Base-by-base conservation (phyloP, 148 eudicot genomes). In the Camellia lanceoleosa region DNA sequence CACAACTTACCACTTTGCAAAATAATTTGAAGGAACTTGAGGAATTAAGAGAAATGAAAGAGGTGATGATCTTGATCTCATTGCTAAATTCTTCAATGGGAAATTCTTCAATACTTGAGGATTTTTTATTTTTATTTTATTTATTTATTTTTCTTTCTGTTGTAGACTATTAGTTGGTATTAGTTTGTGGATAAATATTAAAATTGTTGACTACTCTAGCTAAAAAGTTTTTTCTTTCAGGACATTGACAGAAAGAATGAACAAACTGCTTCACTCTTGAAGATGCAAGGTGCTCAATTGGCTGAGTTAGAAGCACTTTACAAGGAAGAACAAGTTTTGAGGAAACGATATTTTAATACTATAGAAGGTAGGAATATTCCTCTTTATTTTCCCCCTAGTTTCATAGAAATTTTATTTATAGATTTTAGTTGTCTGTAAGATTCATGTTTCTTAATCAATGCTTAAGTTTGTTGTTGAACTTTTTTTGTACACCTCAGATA, bases 191-290 rank as follows among this genome's bases (percentile, higher is more conserved):
- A 20, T 10, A 46, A 79, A 54, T 75, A 75, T 72, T 59, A 38
- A 18, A 30, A 16, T 60, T 52, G 52, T 64, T 74, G 49, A n/a
- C 15, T 15, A 9, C 65, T 38, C 7, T 77, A 54, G 58, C 80
- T 59, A 49, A 80, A 64, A 80, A 38, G 20, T 54, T 80, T 23
- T 72, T 80, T 47, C 56, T 81, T 87, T 42, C 79, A 95, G 99
- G 99, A 97, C 82, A 90, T 97, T 85, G 99, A 97, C 78, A 86
- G 99, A 75, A 97, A 94, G 86, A 97, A 97, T 87, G 94, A 91
- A 85, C 99, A 97, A 87, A 97, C 99, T 66, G 98, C 99, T 74
- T 82, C 90, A 75, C 90, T 97, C 80, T 80, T 97, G 83, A 94
- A 94, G 85, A 90, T 94, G 93, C 99, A 97, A 89, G 97, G 91